Conservation (phyloP, 2,329 filamentous ascomycete genomes). For the Celoporthe dispersa region DNA sequence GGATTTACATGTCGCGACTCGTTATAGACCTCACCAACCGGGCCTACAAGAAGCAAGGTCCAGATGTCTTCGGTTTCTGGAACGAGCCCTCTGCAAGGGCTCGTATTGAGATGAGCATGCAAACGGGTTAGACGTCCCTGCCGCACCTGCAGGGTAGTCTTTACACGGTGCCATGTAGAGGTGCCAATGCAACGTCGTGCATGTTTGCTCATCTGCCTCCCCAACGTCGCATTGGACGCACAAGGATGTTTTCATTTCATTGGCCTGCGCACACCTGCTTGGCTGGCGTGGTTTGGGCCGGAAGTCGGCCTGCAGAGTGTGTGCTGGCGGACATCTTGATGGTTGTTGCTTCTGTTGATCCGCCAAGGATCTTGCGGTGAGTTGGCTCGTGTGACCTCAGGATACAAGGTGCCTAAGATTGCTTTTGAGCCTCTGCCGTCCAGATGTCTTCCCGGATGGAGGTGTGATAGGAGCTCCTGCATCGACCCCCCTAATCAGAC, state of each 20-base stretch:
- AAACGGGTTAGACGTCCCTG: neutral
- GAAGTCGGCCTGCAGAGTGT: neutral
- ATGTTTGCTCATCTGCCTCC: conserved; percentile 7
- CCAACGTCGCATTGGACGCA: neutral
- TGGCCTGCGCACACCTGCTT: neutral
- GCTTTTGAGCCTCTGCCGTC: neutral
- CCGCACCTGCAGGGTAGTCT: neutral
- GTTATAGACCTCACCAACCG: neutral
- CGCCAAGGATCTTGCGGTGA: neutral
- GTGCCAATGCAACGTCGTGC: conserved; percentile 10
- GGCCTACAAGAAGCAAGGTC: neutral
- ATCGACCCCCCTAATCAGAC: neutral
- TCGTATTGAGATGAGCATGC: neutral
- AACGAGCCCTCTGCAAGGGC: neutral
- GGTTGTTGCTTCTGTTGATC: neutral
- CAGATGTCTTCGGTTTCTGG: neutral
- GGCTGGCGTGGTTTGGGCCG: neutral
- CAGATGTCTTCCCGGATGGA: neutral
- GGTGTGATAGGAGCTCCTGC: neutral
- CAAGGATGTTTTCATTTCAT: neutral
- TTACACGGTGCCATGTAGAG: neutral
- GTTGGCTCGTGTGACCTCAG: neutral
- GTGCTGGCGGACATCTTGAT: neutral
- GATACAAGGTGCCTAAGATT: neutral
- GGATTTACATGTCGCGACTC: neutral